phyloP scores from a whole-genome alignment of 495 filamentous ascomycete species.

The Daldinia vernicosa region DNA sequence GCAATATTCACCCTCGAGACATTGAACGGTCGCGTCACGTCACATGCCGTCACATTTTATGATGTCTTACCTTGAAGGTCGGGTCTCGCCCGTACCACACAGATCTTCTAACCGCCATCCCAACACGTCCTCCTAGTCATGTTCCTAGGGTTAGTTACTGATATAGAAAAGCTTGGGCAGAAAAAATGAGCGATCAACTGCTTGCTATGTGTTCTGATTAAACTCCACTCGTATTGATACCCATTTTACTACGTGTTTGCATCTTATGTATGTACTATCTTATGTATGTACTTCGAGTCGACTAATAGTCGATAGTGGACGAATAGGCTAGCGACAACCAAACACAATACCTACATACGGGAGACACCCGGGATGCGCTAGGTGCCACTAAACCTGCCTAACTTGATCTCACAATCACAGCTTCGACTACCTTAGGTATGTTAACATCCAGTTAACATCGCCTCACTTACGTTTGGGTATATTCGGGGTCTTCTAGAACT shows the following conservation, averaged over 20 bases:
- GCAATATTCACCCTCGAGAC: slow-evolving; percentile 14
- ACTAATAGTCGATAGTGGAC: slow-evolving; percentile 6
- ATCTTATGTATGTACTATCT: too few species aligned
- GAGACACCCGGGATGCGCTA: slow-evolving; percentile 1
- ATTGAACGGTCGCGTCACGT: slow-evolving; percentile 27
- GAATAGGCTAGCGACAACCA: background rate
- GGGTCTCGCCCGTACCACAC: slow-evolving; percentile 30
- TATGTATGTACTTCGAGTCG: background rate
- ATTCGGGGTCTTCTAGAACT: slow-evolving; percentile 19
- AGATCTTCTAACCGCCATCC: slow-evolving; percentile 12
- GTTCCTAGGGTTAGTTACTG: slow-evolving; percentile 1
- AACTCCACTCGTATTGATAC: slow-evolving; percentile 12
- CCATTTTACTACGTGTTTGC: slow-evolving; percentile 1
- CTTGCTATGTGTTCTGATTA: slow-evolving; percentile 6
- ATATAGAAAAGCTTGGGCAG: background rate
- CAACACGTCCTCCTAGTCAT: slow-evolving; percentile 9
- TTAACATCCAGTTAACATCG: background rate
- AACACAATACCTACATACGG: background rate
- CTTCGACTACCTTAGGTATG: background rate
- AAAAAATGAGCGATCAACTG: slow-evolving; percentile 1
- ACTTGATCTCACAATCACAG: background rate
- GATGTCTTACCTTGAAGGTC: slow-evolving; percentile 28
- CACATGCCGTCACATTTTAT: slow-evolving; percentile 33
- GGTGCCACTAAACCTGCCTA: slow-evolving; percentile 1
- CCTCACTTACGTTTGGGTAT: slow-evolving; percentile 5